phyloP scores from a whole-genome alignment of 2,329 filamentous ascomycete species.

The Cucurbitaria berberidis region DNA sequence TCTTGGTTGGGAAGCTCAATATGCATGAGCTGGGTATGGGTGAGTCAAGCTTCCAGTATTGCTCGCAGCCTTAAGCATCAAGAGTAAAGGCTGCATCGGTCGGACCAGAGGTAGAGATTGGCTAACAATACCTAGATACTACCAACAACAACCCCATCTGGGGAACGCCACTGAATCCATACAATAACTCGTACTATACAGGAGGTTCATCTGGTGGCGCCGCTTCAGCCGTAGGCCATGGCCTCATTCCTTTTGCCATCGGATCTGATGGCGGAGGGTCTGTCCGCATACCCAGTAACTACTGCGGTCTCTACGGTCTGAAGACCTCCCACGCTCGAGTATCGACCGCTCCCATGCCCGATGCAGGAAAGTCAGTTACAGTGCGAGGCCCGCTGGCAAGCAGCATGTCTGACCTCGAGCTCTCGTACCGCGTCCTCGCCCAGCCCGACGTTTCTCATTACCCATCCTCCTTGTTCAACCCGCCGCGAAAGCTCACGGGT shows the following conservation, averaged over 20 bases:
- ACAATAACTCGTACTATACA: slow-evolving; percentile 77
- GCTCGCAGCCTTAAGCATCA: not conserved
- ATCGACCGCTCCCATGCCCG: slow-evolving; percentile 62
- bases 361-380: slow-evolving; percentile 66
- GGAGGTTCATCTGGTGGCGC: slow-evolving; percentile 82
- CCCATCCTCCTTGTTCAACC: slow-evolving; percentile 67
- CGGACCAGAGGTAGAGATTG: not conserved
- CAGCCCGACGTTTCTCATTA: slow-evolving; percentile 70
- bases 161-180: slow-evolving; percentile 79
- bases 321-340: slow-evolving; percentile 79
- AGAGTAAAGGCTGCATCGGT: too few species aligned
- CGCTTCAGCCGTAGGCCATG: slow-evolving; percentile 71
- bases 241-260: slow-evolving; percentile 75
- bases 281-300: slow-evolving; percentile 74
- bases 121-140: slow-evolving; percentile 60
- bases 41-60: slow-evolving; percentile 32
- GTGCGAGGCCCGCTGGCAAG: slow-evolving; percentile 78
- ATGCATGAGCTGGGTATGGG: slow-evolving; percentile 83
- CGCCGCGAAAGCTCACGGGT: slow-evolving; percentile 55
- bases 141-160: slow-evolving; percentile 81
- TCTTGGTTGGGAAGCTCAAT: slow-evolving; percentile 76
- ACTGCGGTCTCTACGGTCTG: slow-evolving; percentile 81
- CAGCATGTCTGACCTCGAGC: slow-evolving; percentile 76
- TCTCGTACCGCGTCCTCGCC: slow-evolving; percentile 82
- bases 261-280: slow-evolving; percentile 77